Base-by-base conservation (phyloP, 1,284 basidiomycete species). In the Caloboletus inedulis region DNA sequence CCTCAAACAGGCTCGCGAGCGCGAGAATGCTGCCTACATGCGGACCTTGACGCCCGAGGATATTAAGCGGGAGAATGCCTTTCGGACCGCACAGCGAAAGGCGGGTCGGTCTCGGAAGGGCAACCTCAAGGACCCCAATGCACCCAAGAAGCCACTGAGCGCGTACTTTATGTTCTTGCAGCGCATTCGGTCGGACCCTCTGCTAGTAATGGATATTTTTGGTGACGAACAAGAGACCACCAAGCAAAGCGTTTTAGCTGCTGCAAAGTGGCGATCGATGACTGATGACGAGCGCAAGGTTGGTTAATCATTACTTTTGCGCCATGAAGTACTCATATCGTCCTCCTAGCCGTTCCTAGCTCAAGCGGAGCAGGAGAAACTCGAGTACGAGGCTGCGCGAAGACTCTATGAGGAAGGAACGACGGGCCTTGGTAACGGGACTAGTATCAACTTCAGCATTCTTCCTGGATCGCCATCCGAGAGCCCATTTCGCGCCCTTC, bases 151-250 rank as follows among this genome's bases (percentile, higher is more conserved):
- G 72, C 94, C 94, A 3, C 81, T 97, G 29, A 89, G 85, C 62
- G 94, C 94, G 3, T 98, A 97, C 69, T 97, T 97, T 63, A 89
- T 96, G 82, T 98, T 95, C 77, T 72, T 97, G 57, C 91, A 94
- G 69, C 82, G 86, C 44, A 94, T 95, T 62, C 80, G 93, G 57
- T 81, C 85, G 43, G 85, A 90, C 64, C 80, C 82, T 13, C 75
- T 77, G 37, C 73, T 93, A 31, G 87, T 91, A 18, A 78, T 72
- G 58, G 85, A 88, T 21, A 86, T 97, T 16, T 96, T 96, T 73
- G 91, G 89, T n/a, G 87, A 90, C 47, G 94, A 96, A 74, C 87
- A 84, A 41, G 94, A 96, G 74, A 95, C 95, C 4, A 95, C 94
- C 35, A 91, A 90, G 72, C 95, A 97, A 75, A 94, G 91, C 72